These are phyloP conservation scores for Umbelopsis sp. DNA, from an alignment of 371 early-diverging fungal species.

Conservation along the genomic window DNA sequence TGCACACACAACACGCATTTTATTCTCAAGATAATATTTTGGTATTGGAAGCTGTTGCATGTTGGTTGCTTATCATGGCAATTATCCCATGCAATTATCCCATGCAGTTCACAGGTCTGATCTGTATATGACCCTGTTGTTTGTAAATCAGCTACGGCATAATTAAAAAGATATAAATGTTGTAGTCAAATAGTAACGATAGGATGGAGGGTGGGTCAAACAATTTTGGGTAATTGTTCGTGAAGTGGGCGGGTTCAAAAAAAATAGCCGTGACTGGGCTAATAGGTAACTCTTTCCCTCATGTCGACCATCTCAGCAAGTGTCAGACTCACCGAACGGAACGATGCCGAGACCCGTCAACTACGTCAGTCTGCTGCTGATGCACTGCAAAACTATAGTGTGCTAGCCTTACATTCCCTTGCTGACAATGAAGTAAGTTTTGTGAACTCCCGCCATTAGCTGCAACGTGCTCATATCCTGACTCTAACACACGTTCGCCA, in stretches of 20 bases:
- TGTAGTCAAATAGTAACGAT: no score
- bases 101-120: no score
- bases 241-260: background rate
- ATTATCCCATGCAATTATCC: no score
- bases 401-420: conserved; percentile 16
- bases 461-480: background rate
- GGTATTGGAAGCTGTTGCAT: no score
- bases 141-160: no score
- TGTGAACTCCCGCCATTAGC: background rate
- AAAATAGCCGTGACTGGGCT: background rate
- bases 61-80: no score
- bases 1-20: no score
- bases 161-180: no score
- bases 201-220: no score
- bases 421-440: conserved; percentile 20
- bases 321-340: conserved; percentile 12
- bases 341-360: conserved; percentile 15
- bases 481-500: background rate
- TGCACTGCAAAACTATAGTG: conserved; percentile 5
- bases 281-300: background rate
- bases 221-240: no score
- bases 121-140: no score
- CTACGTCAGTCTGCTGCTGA: conserved; percentile 18
- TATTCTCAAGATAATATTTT: no score
- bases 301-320: conserved; percentile 14